Conservation (phyloP, 73 alveolate species). For the Diophrys sp. region DNA sequence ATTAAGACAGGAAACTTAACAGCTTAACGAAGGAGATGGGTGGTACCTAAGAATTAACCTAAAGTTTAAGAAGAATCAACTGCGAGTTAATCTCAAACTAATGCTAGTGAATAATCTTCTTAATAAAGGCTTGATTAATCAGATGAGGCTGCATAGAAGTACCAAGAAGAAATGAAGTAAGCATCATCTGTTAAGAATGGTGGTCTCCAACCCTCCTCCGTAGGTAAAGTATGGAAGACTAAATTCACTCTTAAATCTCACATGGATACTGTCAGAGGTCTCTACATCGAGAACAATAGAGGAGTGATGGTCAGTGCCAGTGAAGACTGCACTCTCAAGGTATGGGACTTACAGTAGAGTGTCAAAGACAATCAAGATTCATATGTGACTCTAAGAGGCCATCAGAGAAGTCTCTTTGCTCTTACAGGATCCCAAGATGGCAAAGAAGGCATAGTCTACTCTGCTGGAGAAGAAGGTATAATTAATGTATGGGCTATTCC, state of each 20-base stretch:
- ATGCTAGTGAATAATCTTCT: neutral
- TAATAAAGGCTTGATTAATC: neutral
- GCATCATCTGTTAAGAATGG: no score
- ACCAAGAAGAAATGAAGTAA: neutral
- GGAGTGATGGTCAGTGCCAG: conserved; percentile 23
- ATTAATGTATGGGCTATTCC: conserved; percentile 73
- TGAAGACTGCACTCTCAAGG: conserved; percentile 16
- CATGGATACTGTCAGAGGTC: conserved; percentile 10
- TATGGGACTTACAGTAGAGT: no score
- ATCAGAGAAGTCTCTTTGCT: conserved; percentile 60
- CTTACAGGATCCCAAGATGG: neutral
- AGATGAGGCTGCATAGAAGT: neutral
- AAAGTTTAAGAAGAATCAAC: no score
- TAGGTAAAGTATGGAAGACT: conserved; percentile 13
- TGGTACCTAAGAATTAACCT: neutral
- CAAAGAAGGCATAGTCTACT: neutral
- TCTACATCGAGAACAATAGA: conserved; percentile 9
- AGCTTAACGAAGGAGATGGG: conserved; percentile 1
- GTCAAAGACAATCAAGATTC: no score
- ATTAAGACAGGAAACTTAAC: no score
- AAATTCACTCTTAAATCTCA: conserved; percentile 17
- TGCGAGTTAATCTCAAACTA: neutral
- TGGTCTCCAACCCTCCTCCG: neutral
- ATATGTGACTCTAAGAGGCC: conserved; percentile 76
- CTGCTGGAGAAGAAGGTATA: conserved; percentile 1